Conservation (phyloP, 2,329 filamentous ascomycete genomes). For the Nothopassalora personata region DNA sequence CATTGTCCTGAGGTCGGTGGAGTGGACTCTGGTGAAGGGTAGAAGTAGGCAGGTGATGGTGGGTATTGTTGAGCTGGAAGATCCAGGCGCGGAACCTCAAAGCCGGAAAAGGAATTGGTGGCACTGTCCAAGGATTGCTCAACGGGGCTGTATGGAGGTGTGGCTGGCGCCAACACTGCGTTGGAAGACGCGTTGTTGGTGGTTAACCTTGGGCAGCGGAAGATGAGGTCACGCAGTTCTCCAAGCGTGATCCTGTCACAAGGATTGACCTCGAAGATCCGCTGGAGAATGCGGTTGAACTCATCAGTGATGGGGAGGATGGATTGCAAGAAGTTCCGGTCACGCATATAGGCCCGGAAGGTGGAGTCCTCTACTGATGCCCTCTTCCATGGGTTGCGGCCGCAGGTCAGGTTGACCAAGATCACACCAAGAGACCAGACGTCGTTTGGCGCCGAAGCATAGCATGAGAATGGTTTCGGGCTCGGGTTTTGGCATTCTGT, state of each 20-base stretch:
- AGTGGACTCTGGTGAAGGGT: conserved; percentile 14
- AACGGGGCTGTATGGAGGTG: conserved; percentile 40
- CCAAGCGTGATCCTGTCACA: conserved; percentile 73
- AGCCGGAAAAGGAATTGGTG: conserved; percentile 8
- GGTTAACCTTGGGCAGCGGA: conserved; percentile 72
- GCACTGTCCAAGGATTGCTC: conserved; percentile 29
- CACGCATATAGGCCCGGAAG: conserved; percentile 83
- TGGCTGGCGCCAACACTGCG: conserved; percentile 38
- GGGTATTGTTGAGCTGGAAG: conserved; percentile 28
- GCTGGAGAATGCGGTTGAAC: conserved; percentile 77
- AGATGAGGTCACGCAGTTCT: conserved; percentile 72
- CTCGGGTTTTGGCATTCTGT: conserved; percentile 82
- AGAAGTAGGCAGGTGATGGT: conserved; percentile 1
- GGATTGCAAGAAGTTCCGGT: conserved; percentile 80
- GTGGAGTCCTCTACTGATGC: conserved; percentile 90
- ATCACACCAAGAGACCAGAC: conserved; percentile 98
- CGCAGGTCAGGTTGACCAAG: conserved; percentile 93
- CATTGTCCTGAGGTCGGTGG: conserved; percentile 24
- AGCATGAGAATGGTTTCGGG: conserved; percentile 66
- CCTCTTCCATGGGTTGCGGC: conserved; percentile 98
- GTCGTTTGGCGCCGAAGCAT: conserved; percentile 90
- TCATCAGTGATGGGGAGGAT: conserved; percentile 89
- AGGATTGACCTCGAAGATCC: conserved; percentile 84
- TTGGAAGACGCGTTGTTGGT: conserved; percentile 47
- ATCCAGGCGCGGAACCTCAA: conserved; percentile 27